Base-by-base conservation (phyloP, 2,329 filamentous ascomycete species). In the Beauveria asiatica region DNA sequence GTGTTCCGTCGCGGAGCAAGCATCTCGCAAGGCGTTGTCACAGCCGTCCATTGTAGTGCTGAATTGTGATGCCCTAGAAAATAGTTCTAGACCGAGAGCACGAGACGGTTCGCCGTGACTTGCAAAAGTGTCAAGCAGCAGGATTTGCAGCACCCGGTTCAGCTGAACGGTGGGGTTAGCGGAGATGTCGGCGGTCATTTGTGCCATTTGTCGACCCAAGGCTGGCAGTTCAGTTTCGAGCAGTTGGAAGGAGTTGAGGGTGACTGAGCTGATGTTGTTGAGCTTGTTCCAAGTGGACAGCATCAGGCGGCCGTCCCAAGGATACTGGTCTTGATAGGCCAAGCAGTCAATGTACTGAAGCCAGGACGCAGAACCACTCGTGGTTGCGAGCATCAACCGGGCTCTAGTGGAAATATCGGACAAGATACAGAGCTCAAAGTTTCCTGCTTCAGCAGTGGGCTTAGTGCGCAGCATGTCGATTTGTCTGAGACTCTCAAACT, bases 191-290 rank as follows among this genome's bases (percentile, higher is more conserved):
- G 73, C 67, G 58, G 78, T 79, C 61, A 83, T 76, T 41, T 72
- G 69, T 52, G 80, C 73, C 27, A 88, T 66, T 60, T 83, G 79
- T 49, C 78, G 77, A 10, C 83, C 83, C 62, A 89, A 74, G 3
- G 81, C 75, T 9, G 84, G 83, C 54, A 89, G 73, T 67, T 91
- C 88, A 1, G 78, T 75, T 70, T 89, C 85, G 0, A 91, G 75
- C 19, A 87, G 76, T 49, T 81, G 78, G 52, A 91, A 73, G 46
- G 84, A 83, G 50, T 79, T 79, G 44, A 91, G 73, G 50, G 76
- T 81, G 0, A 86, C 82, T 25, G 78, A 74, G 13, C 74, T 73
- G 19, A 85, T 70, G 1, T 70, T 73, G 55, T 80, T 75, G 51
- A 88, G 71, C 64, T 80, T 85, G 16, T 76, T 74, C 65, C 89